phyloP scores from a whole-genome alignment of 352 stramenopile genomes.

The Pythium phragmiticola region DNA sequence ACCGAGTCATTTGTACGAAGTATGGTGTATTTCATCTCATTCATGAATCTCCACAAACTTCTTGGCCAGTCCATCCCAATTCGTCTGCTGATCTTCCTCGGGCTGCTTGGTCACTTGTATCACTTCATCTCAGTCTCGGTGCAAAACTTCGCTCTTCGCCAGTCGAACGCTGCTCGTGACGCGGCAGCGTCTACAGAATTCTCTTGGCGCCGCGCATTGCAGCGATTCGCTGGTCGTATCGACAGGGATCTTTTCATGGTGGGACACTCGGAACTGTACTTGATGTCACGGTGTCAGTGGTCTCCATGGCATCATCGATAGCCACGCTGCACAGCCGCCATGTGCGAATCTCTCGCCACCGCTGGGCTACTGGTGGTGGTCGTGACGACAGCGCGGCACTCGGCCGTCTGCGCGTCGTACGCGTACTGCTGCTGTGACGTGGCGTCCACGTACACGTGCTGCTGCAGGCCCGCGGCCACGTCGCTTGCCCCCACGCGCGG shows the following conservation, averaged over 20 bases:
- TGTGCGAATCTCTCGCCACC: neutral
- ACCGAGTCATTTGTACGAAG: no score
- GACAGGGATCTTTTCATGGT: neutral
- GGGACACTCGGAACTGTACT: slow-evolving; percentile 5
- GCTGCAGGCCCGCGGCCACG: slow-evolving; percentile 2
- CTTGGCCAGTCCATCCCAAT: neutral
- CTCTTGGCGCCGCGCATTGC: neutral
- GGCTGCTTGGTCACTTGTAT: neutral
- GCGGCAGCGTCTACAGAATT: neutral
- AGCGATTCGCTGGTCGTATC: neutral
- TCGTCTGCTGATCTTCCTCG: neutral
- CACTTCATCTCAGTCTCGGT: neutral
- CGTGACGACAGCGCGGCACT: slow-evolving; percentile 36
- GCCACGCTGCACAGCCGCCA: neutral
- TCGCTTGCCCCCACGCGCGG: slow-evolving; percentile 32
- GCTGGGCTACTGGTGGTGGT: neutral
- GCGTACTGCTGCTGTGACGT: slow-evolving; percentile 43
- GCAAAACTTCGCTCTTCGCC: neutral
- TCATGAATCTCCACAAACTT: neutral
- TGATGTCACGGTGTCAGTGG: neutral
- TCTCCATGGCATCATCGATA: slow-evolving; percentile 7
- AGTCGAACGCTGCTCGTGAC: slow-evolving; percentile 1
- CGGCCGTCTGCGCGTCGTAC: slow-evolving; percentile 49
- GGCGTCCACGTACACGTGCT: slow-evolving; percentile 39
- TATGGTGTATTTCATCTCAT: neutral